A percentile compares a stretch with the other conserved stretches of the same genome.
These are phyloP conservation scores for Colletotrichum sp. DNA, from an alignment of 2,329 filamentous ascomycete genomes.

Conservation along the genomic window DNA sequence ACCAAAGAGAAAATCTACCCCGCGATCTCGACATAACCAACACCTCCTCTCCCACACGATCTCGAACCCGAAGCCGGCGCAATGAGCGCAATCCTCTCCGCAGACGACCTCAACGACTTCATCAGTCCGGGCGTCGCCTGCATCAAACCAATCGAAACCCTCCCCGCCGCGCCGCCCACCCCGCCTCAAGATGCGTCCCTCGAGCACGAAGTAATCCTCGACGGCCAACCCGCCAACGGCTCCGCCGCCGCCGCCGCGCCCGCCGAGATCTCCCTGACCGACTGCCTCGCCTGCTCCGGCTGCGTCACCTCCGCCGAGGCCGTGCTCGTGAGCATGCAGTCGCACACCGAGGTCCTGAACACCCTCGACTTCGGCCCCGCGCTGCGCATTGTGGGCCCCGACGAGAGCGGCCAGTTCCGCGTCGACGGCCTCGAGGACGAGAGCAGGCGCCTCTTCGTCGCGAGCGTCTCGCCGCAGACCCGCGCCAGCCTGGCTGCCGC, in stretches of 20 bases:
- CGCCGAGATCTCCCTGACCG: conserved; percentile 93
- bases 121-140: conserved; percentile 97
- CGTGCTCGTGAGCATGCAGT: conserved; percentile 93
- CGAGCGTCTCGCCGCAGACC: conserved; percentile 90
- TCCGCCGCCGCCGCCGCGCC: conserved; percentile 63
- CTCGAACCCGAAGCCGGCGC: conserved; percentile 26
- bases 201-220: conserved; percentile 89
- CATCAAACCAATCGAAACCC: conserved; percentile 95
- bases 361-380: conserved; percentile 74
- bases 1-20: background rate
- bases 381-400: conserved; percentile 42
- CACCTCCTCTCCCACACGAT: background rate
- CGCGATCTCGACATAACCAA: background rate
- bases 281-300: conserved; percentile 96
- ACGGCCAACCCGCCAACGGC: conserved; percentile 69
- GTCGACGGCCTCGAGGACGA: conserved; percentile 61
- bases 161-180: conserved; percentile 68
- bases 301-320: conserved; percentile 98
- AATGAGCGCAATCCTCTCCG: conserved; percentile 97
- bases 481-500: conserved; percentile 88
- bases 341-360: conserved; percentile 86
- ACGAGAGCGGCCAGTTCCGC: conserved; percentile 34
- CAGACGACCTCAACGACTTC: conserved; percentile 98
- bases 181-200: conserved; percentile 33
- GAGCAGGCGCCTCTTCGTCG: conserved; percentile 82